Conservation (phyloP, 1,284 basidiomycete species). For the Wolfiporia cocos region DNA sequence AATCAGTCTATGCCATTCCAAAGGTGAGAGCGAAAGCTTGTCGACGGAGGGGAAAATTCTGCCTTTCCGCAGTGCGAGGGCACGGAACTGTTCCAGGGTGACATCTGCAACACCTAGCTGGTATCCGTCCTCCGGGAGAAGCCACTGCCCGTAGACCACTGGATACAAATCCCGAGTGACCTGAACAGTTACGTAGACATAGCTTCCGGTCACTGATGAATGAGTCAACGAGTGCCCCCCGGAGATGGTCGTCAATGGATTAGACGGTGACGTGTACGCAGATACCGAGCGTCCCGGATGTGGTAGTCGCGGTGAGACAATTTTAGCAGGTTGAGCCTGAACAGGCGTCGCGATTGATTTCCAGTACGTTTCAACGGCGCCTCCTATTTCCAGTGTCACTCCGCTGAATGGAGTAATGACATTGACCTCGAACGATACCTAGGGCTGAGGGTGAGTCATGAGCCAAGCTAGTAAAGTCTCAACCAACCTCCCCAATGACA, state of each 20-base stretch:
- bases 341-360: constrained; percentile 71
- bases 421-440: constrained; percentile 88
- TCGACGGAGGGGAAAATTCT: constrained; percentile 31
- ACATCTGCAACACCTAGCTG: constrained; percentile 83
- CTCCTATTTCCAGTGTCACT: constrained; percentile 93
- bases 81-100: constrained; percentile 74
- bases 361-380: constrained; percentile 95
- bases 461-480: constrained; percentile 3
- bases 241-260: constrained; percentile 37
- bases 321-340: constrained; percentile 18
- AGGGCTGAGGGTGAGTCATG: constrained; percentile 9
- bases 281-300: constrained; percentile 37
- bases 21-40: constrained; percentile 27
- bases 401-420: constrained; percentile 90
- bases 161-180: constrained; percentile 89
- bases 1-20: constrained; percentile 55
- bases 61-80: constrained; percentile 51
- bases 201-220: constrained; percentile 85
- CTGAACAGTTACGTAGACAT: constrained; percentile 84
- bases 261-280: constrained; percentile 61
- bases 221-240: constrained; percentile 64
- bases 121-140: constrained; percentile 68
- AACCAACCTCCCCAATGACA: constrained; percentile 84
- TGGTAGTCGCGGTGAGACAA: constrained; percentile 21
- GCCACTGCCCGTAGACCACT: constrained; percentile 71